Conservation (phyloP, 768 basidiomycete genomes). For the Trametes gibbosa region DNA sequence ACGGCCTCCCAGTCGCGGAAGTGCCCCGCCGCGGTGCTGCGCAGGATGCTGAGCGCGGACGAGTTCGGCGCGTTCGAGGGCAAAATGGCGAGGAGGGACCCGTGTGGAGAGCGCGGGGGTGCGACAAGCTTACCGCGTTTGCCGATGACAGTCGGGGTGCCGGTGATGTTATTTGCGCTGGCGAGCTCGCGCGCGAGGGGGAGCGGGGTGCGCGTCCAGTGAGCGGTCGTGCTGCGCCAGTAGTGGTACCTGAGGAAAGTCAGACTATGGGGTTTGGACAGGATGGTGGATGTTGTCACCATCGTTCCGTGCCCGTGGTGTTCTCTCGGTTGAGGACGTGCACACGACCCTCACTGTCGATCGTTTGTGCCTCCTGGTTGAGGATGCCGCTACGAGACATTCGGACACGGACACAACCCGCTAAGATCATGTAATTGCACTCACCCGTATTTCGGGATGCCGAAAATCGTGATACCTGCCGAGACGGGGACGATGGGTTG, state of each 20-base stretch:
- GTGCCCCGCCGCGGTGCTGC: conserved; percentile 30
- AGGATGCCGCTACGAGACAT: conserved; percentile 28
- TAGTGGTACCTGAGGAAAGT: conserved; percentile 25
- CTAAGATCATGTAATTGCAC: background rate
- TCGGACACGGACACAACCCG: too few relatives aligned
- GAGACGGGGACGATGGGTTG: conserved; percentile 34
- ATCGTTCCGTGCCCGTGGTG: conserved; percentile 33
- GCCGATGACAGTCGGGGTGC: conserved; percentile 36
- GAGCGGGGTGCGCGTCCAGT: conserved; percentile 35
- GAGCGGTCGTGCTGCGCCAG: conserved; percentile 27
- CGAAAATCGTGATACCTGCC: conserved; percentile 35
- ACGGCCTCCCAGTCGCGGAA: conserved; percentile 35
- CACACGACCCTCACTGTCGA: conserved; percentile 30
- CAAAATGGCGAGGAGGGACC: conserved; percentile 29
- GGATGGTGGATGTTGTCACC: conserved; percentile 19
- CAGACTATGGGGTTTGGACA: background rate
- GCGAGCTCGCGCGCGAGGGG: conserved; percentile 26
- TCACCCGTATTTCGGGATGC: conserved; percentile 38
- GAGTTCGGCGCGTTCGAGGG: conserved; percentile 36
- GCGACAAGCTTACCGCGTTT: conserved; percentile 37
- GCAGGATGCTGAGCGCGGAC: conserved; percentile 31
- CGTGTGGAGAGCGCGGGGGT: conserved; percentile 7
- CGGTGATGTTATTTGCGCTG: conserved; percentile 35
- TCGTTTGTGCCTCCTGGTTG: conserved; percentile 34
- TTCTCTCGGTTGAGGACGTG: conserved; percentile 39